Conservation (phyloP, 78 protist species). For the Protostelium mycophagum region DNA sequence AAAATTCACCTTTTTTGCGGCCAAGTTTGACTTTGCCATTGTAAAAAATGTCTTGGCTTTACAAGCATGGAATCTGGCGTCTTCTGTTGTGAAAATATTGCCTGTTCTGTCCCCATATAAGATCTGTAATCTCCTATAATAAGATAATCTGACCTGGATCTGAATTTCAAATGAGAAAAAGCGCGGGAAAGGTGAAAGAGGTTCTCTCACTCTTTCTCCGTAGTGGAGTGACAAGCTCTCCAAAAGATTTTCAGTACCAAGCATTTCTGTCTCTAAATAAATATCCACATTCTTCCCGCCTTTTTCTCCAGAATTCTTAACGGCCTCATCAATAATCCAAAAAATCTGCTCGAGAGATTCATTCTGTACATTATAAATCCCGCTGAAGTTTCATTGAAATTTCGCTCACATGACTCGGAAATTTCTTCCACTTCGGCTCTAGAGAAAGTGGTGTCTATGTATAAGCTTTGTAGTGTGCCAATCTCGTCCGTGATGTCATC, state of each 20-base stretch:
- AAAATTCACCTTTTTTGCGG: too few relatives aligned
- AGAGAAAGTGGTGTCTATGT: background rate
- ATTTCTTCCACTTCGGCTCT: background rate
- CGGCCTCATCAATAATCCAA: background rate
- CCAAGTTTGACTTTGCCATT: background rate
- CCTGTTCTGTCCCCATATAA: background rate
- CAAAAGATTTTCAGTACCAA: background rate
- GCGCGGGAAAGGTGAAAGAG: too few relatives aligned
- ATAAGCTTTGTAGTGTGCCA: background rate
- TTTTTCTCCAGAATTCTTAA: background rate
- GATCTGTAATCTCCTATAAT: background rate
- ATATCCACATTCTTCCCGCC: background rate
- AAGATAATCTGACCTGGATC: background rate
- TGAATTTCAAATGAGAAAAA: background rate
- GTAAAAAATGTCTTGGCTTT: background rate
- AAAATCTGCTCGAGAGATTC: too few relatives aligned
- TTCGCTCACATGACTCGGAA: background rate
- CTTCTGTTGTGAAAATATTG: background rate
- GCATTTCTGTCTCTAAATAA: background rate
- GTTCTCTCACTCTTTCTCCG: too few relatives aligned
- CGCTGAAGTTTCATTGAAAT: too few relatives aligned
- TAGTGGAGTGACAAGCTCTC: background rate
- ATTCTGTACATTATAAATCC: too few relatives aligned
- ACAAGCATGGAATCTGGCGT: background rate
- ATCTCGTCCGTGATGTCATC: background rate